A percentile compares a stretch with the other conserved stretches of the same genome.
Evolutionary conservation across 768 basidiomycete species (phyloP).

Genomic region (Tulasnella sp.): DNA sequence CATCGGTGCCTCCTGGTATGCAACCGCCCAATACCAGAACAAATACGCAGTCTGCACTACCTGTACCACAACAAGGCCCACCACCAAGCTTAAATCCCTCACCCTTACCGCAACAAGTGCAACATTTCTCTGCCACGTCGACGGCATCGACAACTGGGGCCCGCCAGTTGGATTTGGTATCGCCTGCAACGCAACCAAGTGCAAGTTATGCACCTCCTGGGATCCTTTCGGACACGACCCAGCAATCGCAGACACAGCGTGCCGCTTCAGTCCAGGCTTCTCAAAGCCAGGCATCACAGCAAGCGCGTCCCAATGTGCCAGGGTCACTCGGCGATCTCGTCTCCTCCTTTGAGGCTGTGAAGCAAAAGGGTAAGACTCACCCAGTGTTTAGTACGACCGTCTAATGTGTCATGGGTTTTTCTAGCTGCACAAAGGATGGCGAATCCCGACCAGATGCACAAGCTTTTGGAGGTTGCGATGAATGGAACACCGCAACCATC

Average conservation of each 20-base stretch:
- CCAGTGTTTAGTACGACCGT: not conserved
- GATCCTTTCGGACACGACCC: too few species aligned
- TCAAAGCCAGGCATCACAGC: constrained; percentile 24
- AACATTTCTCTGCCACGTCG: constrained; percentile 26
- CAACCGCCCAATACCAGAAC: constrained; percentile 6
- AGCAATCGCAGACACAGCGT: not conserved
- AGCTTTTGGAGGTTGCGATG: constrained; percentile 87
- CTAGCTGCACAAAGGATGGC: constrained; percentile 68
- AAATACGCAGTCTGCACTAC: not conserved
- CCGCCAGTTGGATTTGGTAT: too few species aligned
- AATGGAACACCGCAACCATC: constrained; percentile 79
- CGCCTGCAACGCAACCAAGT: too few species aligned
- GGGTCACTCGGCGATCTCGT: constrained; percentile 86
- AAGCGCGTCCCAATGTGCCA: constrained; percentile 39
- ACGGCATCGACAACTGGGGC: constrained; percentile 9
- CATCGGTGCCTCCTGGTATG: constrained; percentile 4
- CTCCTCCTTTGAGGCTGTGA: constrained; percentile 87
- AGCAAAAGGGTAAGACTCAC: constrained; percentile 67
- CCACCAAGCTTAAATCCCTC: constrained; percentile 27
- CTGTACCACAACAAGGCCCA: constrained; percentile 1
- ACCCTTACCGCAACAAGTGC: constrained; percentile 39
- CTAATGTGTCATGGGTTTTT: not conserved
- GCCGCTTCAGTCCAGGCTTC: not conserved
- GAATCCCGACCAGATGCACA: constrained; percentile 81
- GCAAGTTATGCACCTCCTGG: too few species aligned